Percentiles rank a stretch among this genome's conserved stretches.
phyloP scores from a whole-genome alignment of 2,329 filamentous ascomycete species.

The Leptographium galeiforme region DNA sequence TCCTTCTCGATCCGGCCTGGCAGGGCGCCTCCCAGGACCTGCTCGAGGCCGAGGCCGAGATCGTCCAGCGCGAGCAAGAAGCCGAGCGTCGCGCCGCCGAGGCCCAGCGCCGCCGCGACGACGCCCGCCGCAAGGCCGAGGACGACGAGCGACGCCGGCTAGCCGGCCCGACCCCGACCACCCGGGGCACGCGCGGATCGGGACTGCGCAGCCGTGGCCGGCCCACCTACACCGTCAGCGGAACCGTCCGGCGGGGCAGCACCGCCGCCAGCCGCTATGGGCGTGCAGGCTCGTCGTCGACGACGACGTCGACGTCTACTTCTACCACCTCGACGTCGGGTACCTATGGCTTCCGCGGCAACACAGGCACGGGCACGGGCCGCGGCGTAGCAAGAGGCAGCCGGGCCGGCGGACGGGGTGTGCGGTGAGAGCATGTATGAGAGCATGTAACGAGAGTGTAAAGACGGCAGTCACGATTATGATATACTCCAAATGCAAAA shows the following conservation, averaged over 20 bases:
- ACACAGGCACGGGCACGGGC: constrained; percentile 27
- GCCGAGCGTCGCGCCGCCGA: constrained; percentile 65
- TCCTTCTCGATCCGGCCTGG: constrained; percentile 81
- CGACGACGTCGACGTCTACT: neutral
- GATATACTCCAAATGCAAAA: no score
- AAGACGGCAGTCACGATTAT: neutral
- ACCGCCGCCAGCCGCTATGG: constrained; percentile 8
- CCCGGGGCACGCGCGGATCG: constrained; percentile 1
- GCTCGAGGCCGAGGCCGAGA: constrained; percentile 59
- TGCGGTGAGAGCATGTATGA: constrained; percentile 3
- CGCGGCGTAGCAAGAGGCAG: constrained; percentile 35
- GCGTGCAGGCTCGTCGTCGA: neutral
- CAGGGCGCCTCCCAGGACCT: constrained; percentile 79
- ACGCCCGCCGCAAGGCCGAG: constrained; percentile 48
- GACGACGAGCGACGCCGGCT: constrained; percentile 42
- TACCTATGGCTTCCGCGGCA: neutral
- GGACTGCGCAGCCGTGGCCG: constrained; percentile 1
- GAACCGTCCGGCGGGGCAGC: constrained; percentile 7
- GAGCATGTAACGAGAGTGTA: no score
- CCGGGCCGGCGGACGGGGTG: constrained; percentile 20
- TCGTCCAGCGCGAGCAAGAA: constrained; percentile 53
- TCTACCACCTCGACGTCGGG: neutral
- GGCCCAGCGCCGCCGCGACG: constrained; percentile 64
- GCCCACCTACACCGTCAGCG: constrained; percentile 2
- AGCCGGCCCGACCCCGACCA: constrained; percentile 14